Evolutionary conservation across 1,284 basidiomycete genomes (phyloP), one percentile per base, ranked within the genome.

Genomic region (Entoloma clypeatum): DNA sequence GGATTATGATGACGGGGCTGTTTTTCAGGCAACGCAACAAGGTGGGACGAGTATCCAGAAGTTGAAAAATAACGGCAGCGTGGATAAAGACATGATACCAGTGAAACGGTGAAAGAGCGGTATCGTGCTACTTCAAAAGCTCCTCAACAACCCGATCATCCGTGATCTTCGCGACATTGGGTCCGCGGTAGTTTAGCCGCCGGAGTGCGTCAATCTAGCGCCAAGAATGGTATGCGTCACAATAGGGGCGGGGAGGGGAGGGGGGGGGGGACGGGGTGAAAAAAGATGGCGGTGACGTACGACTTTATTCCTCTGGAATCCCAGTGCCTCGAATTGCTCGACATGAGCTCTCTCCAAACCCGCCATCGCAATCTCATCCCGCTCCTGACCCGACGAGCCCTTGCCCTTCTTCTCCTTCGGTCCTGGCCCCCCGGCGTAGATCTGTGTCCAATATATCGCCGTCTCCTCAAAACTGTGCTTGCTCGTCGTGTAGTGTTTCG

Each of bases 401-500:
- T 61, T 43, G 43, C 56, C 51, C 45, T 52, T 60, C 55, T 68
- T 68, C 39, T 61, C 63, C 48, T 65, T 68, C n/a, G 60, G 60
- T 24, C 61, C 69, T 6, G 86, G 79, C 0, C 83, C 87, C 25
- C 82, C 83, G 2, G 90, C 91, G 57, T 94, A 94, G 23, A 86
- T 81, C 57, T 89, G 80, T 2, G 93, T 90, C 95, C 95, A 99
- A 62, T 94, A 94, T 34, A 78, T 75, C 17, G 96, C 95, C 0
- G 95, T 99, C 26, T 87, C 84, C 44, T 97, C 90, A 57, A 98
- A 99, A 50, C 85, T 85, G 13, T 69, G 67, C 56, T 84, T 85
- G 62, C 90, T 92, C 3, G 91, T 88, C 55, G 91, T 82, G 60
- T 92, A 99, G 63, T 97, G 94, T 59, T 96, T 97, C 10, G 95